Percentiles rank a stretch among this genome's conserved stretches.
phyloP scores from a whole-genome alignment of 176 grass and related monocot genomes.

The Typha latifolia region DNA sequence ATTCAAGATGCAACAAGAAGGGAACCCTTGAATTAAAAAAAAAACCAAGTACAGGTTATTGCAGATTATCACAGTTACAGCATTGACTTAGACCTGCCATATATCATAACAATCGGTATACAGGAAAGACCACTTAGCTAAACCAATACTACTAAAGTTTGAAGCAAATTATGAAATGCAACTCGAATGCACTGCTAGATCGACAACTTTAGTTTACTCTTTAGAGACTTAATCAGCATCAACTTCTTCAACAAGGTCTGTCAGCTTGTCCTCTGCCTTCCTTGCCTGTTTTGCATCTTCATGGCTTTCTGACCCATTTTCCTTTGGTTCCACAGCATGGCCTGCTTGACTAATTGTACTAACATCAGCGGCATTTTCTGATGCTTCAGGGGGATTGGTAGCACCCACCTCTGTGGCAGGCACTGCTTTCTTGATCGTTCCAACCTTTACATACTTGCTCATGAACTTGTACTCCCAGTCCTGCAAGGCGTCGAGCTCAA shows the following conservation, averaged over 20 bases:
- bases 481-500: conserved; percentile 56
- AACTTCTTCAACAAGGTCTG: too few relatives aligned
- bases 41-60: too few relatives aligned
- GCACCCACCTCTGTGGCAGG: conserved; percentile 10
- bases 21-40: too few relatives aligned
- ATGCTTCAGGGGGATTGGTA: conserved; percentile 18
- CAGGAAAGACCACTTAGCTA: not conserved
- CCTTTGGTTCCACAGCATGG: not conserved
- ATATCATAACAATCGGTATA: too few relatives aligned
- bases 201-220: conserved; percentile 13
- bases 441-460: conserved; percentile 77
- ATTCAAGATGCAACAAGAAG: too few relatives aligned
- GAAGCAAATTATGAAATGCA: not conserved
- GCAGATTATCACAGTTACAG: too few relatives aligned
- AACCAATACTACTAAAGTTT: not conserved
- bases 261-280: too few relatives aligned
- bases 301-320: not conserved
- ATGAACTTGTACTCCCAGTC: conserved; percentile 81
- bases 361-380: conserved; percentile 6
- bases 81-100: too few relatives aligned
- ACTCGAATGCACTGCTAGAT: not conserved
- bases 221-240: not conserved
- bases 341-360: too few relatives aligned
- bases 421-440: conserved; percentile 28
- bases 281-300: too few relatives aligned